Base-by-base conservation (phyloP, 2,329 filamentous ascomycete genomes). In the Trichothecium sympodiale region DNA sequence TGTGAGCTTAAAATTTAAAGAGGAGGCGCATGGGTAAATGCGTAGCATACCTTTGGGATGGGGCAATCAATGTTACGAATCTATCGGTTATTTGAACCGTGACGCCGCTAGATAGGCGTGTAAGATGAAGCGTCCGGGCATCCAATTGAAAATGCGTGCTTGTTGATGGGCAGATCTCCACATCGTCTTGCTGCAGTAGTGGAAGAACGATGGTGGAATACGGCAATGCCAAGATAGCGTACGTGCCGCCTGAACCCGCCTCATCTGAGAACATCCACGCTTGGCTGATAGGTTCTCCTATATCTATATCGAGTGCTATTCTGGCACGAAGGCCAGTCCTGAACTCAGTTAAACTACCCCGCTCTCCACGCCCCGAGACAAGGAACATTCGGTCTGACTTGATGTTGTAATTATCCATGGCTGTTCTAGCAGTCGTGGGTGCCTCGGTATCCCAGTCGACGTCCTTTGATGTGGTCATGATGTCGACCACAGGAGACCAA, bases 261-360 rank as follows among this genome's bases (percentile, higher is more conserved):
- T 31, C 14, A 14, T 37, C 35, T 5, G 38, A 18, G 23, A 40
- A 32, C 8, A 37, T 17, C 73, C 75, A 80, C 13, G 63, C 67
- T 33, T 66, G 60, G 34, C 62, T 67, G 23, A 74, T 62, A 2
- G 63, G 60, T 6, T 60, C 58, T 7, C 57, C 59, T 30, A 64
- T 68, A 16, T 72, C 67, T 9, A 77, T 59, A 16, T 76, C 69
- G 5, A 75, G 47, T 2, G 71, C 75, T 43, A 84, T 74, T 38
- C 71, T 74, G 14, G 80, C 83, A 47, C 82, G 74, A 18, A 84
- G 59, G 4, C 84, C 83, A 53, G 76, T 66, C 42, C 81, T 71
- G 41, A 84, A 65, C 48, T 89, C 81, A 3, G 74, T 73, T 17
- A 89, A 61, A 7, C 71, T 69, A 8, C 81, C 81, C 20, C 66